Evolutionary conservation across 306 rosid genomes (phyloP), one percentile per base, ranked within the genome.

Genomic region (Vicia sativa): DNA sequence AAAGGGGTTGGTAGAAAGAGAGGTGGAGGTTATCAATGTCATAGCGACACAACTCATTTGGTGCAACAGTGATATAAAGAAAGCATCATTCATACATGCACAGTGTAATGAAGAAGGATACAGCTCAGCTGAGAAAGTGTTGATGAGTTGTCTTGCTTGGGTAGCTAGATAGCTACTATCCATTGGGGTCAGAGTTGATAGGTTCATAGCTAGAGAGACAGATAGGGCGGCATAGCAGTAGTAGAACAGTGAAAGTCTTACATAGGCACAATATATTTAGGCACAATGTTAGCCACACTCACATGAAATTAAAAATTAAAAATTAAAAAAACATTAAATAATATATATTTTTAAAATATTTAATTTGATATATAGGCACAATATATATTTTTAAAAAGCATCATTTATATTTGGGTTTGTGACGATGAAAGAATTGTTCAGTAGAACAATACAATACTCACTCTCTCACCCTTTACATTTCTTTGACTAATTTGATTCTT

Each of bases 151-250:
- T 79, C 65, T 29, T 67, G 77, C 72, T 48, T 65, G 80, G 56
- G 41, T 67, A 56, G 62, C 19, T 65, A 34, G 48, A 5, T 38
- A 57, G 39, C 60, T 54, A 56, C 44, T 6, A 28, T 19, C 55
- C 29, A 39, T 7, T 59, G 37, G 84, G 80, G 57, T 83, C 74
- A 84, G 85, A 88, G 77, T 76, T 79, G 81, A 70, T 35, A 68
- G 69, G 68, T 42, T 34, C 13, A 7, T 9, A 13, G 12, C 2
- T 68, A 67, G 61, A 56, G 61, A 56, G 0, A 1, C 59, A 38
- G 45, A 25, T 77, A 77, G 92, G 85, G 80, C 85, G 86, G 88
- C 92, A 74, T 79, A 72, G 73, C 83, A 78, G 83, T 38, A 67
- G 65, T 37, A 48, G 60, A 58, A n/a, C n/a, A n/a, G n/a, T n/a